phyloP scores from a whole-genome alignment of 2,329 filamentous ascomycete species.

The Xenoacremonium recifei region DNA sequence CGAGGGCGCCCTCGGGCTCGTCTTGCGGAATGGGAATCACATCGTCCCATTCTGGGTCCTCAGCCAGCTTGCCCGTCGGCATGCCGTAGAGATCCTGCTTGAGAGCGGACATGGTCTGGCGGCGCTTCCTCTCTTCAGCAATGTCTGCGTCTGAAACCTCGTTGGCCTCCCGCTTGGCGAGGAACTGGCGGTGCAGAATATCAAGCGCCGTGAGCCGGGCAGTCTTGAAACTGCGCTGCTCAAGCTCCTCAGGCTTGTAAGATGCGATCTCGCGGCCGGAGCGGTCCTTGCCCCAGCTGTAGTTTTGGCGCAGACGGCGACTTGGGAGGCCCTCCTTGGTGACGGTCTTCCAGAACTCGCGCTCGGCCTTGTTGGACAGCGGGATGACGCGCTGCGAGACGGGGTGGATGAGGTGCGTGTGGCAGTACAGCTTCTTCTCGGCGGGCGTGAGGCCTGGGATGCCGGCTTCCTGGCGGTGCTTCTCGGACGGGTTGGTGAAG shows the following conservation, averaged over 20 bases:
- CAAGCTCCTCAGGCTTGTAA: slow-evolving; percentile 46
- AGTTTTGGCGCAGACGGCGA: slow-evolving; percentile 38
- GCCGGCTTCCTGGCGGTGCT: slow-evolving; percentile 43
- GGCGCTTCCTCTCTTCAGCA: slow-evolving; percentile 44
- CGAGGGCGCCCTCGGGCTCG: slow-evolving; percentile 80
- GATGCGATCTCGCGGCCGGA: slow-evolving; percentile 48
- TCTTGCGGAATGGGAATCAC: slow-evolving; percentile 78
- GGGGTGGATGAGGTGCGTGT: slow-evolving; percentile 44
- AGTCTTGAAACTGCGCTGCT: slow-evolving; percentile 40
- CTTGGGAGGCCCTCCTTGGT: slow-evolving; percentile 51
- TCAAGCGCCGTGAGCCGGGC: slow-evolving; percentile 42
- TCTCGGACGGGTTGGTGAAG: slow-evolving; percentile 49
- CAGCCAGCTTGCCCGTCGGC: slow-evolving; percentile 44
- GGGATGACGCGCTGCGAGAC: slow-evolving; percentile 34
- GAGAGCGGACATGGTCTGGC: slow-evolving; percentile 51
- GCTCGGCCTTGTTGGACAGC: slow-evolving; percentile 47
- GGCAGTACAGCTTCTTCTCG: slow-evolving; percentile 49
- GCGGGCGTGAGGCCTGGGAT: slow-evolving; percentile 43
- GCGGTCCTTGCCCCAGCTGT: slow-evolving; percentile 52
- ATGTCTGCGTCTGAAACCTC: slow-evolving; percentile 39
- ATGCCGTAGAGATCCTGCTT: slow-evolving; percentile 53
- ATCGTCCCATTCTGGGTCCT: slow-evolving; percentile 79
- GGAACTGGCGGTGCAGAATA: slow-evolving; percentile 45
- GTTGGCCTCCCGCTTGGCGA: slow-evolving; percentile 26
- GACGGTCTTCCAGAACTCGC: slow-evolving; percentile 57